phyloP scores from a whole-genome alignment of 2,329 filamentous ascomycete species.

The Colletotrichum sansevieriae region DNA sequence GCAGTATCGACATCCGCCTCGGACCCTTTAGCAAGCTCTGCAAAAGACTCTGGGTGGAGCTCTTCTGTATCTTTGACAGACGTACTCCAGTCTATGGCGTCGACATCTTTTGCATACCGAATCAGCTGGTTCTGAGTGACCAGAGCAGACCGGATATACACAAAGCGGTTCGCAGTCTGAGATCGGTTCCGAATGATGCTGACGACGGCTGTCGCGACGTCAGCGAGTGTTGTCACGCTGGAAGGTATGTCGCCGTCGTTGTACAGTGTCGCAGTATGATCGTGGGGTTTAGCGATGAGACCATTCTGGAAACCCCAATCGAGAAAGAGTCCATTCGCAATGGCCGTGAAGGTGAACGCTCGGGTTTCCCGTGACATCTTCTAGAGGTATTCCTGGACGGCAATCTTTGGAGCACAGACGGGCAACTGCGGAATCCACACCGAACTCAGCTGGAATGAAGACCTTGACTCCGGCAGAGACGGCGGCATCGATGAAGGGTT shows the following conservation, averaged over 20 bases:
- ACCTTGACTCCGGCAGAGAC: slow-evolving; percentile 11
- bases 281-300: too few relatives aligned
- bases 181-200: too few relatives aligned
- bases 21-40: neutral
- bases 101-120: slow-evolving; percentile 34
- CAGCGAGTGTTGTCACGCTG: neutral
- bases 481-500: slow-evolving; percentile 5
- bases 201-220: too few relatives aligned
- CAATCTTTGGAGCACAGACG: neutral
- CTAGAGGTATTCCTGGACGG: neutral
- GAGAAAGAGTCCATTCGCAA: slow-evolving; percentile 9
- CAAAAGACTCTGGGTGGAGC: neutral
- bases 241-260: slow-evolving; percentile 17
- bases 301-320: slow-evolving; percentile 13
- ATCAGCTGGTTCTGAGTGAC: slow-evolving; percentile 58
- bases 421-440: slow-evolving; percentile 4
- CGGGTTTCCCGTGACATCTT: neutral
- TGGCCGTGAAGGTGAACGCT: neutral
- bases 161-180: too few relatives aligned
- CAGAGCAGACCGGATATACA: too few relatives aligned
- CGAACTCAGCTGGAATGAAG: slow-evolving; percentile 24
- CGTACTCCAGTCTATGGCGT: neutral
- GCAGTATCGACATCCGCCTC: slow-evolving; percentile 8
- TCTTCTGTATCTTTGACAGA: neutral
- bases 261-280: neutral